phyloP scores from a whole-genome alignment of 495 filamentous ascomycete species.

The Hyaloscypha bicolor region DNA sequence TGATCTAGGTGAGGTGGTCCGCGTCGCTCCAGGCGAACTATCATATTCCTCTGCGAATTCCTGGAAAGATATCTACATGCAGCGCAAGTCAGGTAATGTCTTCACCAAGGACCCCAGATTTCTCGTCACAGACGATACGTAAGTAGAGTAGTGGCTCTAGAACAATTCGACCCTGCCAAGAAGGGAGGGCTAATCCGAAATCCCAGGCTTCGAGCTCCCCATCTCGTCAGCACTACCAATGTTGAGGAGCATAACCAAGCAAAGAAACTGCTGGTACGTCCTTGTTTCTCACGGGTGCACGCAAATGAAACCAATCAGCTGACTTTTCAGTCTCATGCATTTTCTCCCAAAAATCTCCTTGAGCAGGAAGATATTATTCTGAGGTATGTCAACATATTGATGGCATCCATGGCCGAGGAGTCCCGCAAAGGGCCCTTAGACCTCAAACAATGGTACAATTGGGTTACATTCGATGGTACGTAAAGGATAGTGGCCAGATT shows the following conservation, averaged over 20 bases:
- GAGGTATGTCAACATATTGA: constrained; percentile 46
- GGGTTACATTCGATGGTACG: constrained; percentile 45
- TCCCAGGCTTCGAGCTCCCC: not conserved
- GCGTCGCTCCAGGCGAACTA: not conserved
- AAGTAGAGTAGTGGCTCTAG: too few relatives aligned
- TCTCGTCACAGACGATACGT: not conserved
- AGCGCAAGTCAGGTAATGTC: not conserved
- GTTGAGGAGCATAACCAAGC: constrained; percentile 33
- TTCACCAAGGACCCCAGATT: constrained; percentile 1
- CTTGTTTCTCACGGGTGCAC: not conserved
- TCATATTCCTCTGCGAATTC: not conserved
- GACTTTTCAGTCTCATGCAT: constrained; percentile 44
- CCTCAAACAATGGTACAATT: constrained; percentile 54
- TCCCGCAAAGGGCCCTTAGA: constrained; percentile 30
- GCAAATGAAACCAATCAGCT: not conserved
- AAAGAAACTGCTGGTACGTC: constrained; percentile 36
- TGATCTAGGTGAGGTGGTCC: not conserved
- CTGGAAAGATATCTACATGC: constrained; percentile 12
- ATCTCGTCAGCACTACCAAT: not conserved
- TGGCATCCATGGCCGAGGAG: constrained; percentile 34
- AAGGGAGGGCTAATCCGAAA: not conserved
- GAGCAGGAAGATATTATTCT: constrained; percentile 50
- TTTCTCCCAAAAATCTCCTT: constrained; percentile 50
- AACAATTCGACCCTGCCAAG: too few relatives aligned
- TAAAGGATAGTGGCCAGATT: too few relatives aligned